Percentiles rank a stretch among this genome's conserved stretches.
phyloP scores from a whole-genome alignment of 768 basidiomycete genomes.

The Holtermanniella nyarrowii region DNA sequence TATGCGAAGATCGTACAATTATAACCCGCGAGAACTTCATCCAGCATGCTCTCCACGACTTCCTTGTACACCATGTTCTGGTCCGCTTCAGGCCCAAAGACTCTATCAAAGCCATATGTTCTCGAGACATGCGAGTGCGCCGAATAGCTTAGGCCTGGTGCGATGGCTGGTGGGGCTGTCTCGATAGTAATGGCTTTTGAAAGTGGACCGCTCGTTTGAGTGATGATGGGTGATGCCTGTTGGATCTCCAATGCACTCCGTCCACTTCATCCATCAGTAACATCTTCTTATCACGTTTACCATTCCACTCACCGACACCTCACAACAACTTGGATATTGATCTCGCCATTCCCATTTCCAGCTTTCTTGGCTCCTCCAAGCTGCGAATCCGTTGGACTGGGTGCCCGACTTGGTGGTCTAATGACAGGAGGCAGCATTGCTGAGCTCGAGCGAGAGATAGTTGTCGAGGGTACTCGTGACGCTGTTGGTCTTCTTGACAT shows the following conservation, averaged over 20 bases:
- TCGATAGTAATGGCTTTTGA: slow-evolving; percentile 71
- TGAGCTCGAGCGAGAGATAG: neutral
- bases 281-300: neutral
- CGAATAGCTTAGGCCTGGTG: slow-evolving; percentile 29
- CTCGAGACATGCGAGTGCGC: slow-evolving; percentile 28
- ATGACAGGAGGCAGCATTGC: neutral
- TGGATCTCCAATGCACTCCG: slow-evolving; percentile 76
- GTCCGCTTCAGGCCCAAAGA: slow-evolving; percentile 94
- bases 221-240: slow-evolving; percentile 78
- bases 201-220: slow-evolving; percentile 64
- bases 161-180: slow-evolving; percentile 43
- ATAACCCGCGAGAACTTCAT: slow-evolving; percentile 89
- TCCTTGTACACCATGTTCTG: slow-evolving; percentile 89
- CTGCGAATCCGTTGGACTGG: neutral
- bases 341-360: slow-evolving; percentile 48
- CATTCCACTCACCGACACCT: slow-evolving; percentile 64
- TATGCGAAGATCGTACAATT: slow-evolving; percentile 97
- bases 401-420: neutral
- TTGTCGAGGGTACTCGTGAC: neutral
- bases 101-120: slow-evolving; percentile 88
- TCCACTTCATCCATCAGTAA: slow-evolving; percentile 22
- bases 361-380: neutral
- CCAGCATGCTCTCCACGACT: slow-evolving; percentile 82
- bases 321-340: slow-evolving; percentile 87
- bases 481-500: neutral